Evolutionary conservation across 1,139 yeast species (phyloP).

Genomic region (Taphrina wiesneri): DNA sequence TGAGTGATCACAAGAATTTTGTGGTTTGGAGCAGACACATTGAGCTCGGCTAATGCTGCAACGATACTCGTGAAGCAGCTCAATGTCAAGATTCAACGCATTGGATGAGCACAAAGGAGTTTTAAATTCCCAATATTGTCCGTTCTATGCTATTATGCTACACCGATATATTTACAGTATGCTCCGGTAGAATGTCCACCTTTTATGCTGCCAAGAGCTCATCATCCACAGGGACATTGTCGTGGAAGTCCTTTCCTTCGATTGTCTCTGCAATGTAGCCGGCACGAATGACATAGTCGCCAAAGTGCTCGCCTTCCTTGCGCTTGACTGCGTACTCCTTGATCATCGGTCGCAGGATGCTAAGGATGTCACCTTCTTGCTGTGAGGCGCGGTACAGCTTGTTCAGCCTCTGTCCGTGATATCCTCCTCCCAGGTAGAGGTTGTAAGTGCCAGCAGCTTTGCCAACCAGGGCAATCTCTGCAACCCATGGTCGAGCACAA

Average conservation of each 20-base stretch:
- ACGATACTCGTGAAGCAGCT: too few species aligned
- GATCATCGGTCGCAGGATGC: slow-evolving; percentile 76
- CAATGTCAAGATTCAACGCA: too few species aligned
- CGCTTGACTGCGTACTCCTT: slow-evolving; percentile 94
- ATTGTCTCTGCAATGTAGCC: slow-evolving; percentile 85
- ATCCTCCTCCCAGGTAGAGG: slow-evolving; percentile 95
- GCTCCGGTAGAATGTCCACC: background rate
- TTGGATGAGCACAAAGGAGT: too few species aligned
- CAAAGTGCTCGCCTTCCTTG: slow-evolving; percentile 88
- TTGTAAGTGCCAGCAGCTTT: slow-evolving; percentile 93
- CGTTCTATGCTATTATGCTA: background rate
- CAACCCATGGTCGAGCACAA: slow-evolving; percentile 98
- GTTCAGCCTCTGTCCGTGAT: slow-evolving; percentile 88
- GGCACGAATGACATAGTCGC: slow-evolving; percentile 83
- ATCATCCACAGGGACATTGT: slow-evolving; percentile 54
- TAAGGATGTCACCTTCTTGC: slow-evolving; percentile 84
- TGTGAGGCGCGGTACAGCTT: slow-evolving; percentile 85
- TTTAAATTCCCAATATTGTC: background rate
- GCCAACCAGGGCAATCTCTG: slow-evolving; percentile 94
- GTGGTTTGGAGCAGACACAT: background rate
- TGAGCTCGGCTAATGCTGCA: background rate
- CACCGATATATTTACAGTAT: background rate
- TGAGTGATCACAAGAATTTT: background rate
- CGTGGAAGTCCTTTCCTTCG: slow-evolving; percentile 94
- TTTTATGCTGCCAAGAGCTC: slow-evolving; percentile 29